Evolutionary conservation across 345 rosid genomes (phyloP).

Genomic region (Gossypium arboreum): DNA sequence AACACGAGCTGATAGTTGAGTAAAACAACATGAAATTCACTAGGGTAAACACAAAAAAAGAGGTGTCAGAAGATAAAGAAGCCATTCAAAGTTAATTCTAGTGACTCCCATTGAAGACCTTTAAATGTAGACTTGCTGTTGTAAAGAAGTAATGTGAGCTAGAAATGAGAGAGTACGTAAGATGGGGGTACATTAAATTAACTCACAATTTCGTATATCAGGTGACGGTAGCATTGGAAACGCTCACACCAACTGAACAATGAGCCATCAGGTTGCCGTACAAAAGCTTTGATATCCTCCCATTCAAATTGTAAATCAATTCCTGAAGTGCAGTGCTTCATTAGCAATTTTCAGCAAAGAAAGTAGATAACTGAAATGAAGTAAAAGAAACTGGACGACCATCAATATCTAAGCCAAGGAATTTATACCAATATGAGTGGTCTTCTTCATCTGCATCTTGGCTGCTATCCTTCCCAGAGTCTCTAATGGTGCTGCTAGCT

Average conservation of each 20-base stretch:
- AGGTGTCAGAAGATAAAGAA: background rate
- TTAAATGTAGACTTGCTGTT: background rate
- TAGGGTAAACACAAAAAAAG: background rate
- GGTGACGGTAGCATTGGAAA: slow-evolving; percentile 63
- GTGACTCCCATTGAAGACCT: background rate
- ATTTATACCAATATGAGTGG: slow-evolving; percentile 63
- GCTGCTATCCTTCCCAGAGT: slow-evolving; percentile 71
- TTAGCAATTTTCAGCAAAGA: background rate
- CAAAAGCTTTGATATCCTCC: slow-evolving; percentile 73
- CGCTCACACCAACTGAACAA: slow-evolving; percentile 94
- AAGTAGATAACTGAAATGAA: background rate
- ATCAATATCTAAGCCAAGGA: slow-evolving; percentile 1
- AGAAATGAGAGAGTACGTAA: background rate
- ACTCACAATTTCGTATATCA: slow-evolving; percentile 67
- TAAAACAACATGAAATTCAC: background rate
- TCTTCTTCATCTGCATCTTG: slow-evolving; percentile 69
- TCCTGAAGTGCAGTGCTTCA: slow-evolving; percentile 32
- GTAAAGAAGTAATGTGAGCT: background rate
- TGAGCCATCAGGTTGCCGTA: slow-evolving; percentile 75
- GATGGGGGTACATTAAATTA: background rate
- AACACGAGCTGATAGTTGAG: slow-evolving; percentile 1
- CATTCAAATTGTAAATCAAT: slow-evolving; percentile 87
- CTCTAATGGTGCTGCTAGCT: slow-evolving; percentile 73
- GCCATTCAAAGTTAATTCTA: background rate
- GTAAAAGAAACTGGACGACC: background rate